Percentiles rank a stretch among this genome's conserved stretches.
These are phyloP conservation scores for Hypoxylon sp. DNA, from an alignment of 2,329 filamentous ascomycete species.

Conservation along the genomic window DNA sequence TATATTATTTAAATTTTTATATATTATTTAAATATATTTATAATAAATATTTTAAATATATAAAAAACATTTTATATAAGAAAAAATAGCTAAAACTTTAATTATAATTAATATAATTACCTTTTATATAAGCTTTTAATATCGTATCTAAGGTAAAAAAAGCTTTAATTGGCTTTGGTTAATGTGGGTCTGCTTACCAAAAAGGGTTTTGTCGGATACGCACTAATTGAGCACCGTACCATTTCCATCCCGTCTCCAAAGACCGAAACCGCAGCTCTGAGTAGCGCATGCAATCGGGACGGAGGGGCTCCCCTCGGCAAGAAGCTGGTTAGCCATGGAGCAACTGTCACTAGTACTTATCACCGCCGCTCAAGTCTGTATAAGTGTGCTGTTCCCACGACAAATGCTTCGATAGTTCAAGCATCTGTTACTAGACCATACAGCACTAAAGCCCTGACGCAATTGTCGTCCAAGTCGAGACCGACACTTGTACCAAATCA, in stretches of 20 bases:
- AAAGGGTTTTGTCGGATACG: no score
- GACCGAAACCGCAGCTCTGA: conserved; percentile 39
- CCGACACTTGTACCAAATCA: conserved; percentile 1
- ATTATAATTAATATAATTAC: no score
- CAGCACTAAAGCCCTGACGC: conserved; percentile 12
- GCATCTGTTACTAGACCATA: conserved; percentile 20
- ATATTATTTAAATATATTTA: no score
- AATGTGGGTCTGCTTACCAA: no score
- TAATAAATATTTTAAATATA: no score
- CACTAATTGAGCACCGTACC: no score
- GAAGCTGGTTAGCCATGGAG: conserved; percentile 21
- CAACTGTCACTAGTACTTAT: conserved; percentile 18
- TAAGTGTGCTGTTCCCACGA: conserved; percentile 21
- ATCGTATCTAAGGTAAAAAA: no score
- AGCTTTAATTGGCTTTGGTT: no score
- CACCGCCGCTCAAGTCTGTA: conserved; percentile 19
- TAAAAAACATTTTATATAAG: no score
- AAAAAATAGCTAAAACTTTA: no score
- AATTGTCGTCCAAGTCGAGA: conserved; percentile 1
- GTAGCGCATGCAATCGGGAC: conserved; percentile 33
- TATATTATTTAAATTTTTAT: no score
- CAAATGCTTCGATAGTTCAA: not conserved
- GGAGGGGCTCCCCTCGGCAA: conserved; percentile 40
- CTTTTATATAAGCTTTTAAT: no score
- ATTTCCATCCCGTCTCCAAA: conserved; percentile 24